phyloP scores from a whole-genome alignment of 1,284 basidiomycete genomes.

The Apiotrichum siamense region DNA sequence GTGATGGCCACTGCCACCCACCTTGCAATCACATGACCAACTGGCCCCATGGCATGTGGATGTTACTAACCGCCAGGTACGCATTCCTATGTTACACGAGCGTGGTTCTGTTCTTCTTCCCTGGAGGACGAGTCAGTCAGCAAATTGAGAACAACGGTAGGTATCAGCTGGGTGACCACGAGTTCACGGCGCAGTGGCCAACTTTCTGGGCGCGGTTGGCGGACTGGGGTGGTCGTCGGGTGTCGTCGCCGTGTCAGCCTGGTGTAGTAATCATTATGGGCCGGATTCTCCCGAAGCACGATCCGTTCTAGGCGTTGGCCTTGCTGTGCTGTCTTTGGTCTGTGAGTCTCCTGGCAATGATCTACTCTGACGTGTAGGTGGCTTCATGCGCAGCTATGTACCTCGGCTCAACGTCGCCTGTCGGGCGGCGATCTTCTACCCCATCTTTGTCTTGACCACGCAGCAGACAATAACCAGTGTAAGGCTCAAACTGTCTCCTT shows the following conservation, averaged over 20 bases:
- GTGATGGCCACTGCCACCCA: too few relatives aligned
- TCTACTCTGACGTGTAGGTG: slow-evolving; percentile 20
- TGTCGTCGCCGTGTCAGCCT: slow-evolving; percentile 36
- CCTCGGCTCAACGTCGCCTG: slow-evolving; percentile 38
- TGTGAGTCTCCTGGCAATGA: slow-evolving; percentile 16
- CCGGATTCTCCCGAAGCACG: slow-evolving; percentile 28
- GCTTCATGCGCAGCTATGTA: slow-evolving; percentile 35
- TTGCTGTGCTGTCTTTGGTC: slow-evolving; percentile 34
- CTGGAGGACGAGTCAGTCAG: slow-evolving; percentile 35
- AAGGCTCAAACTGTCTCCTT: not conserved
- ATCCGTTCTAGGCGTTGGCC: slow-evolving; percentile 32
- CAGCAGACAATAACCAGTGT: slow-evolving; percentile 31
- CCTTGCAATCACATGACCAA: too few relatives aligned
- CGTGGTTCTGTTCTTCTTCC: slow-evolving; percentile 46
- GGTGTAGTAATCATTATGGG: slow-evolving; percentile 28
- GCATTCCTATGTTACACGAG: slow-evolving; percentile 44
- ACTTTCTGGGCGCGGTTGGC: slow-evolving; percentile 27
- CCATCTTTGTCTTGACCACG: slow-evolving; percentile 41
- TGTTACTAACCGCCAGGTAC: slow-evolving; percentile 26
- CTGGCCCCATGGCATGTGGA: too few relatives aligned
- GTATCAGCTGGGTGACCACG: not conserved
- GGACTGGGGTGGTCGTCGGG: slow-evolving; percentile 37
- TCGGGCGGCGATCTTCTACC: slow-evolving; percentile 42
- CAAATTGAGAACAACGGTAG: slow-evolving; percentile 40
- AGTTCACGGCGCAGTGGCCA: slow-evolving; percentile 2